Base-by-base conservation (phyloP, 1,284 basidiomycete species). In the Puccinia novopanici region DNA sequence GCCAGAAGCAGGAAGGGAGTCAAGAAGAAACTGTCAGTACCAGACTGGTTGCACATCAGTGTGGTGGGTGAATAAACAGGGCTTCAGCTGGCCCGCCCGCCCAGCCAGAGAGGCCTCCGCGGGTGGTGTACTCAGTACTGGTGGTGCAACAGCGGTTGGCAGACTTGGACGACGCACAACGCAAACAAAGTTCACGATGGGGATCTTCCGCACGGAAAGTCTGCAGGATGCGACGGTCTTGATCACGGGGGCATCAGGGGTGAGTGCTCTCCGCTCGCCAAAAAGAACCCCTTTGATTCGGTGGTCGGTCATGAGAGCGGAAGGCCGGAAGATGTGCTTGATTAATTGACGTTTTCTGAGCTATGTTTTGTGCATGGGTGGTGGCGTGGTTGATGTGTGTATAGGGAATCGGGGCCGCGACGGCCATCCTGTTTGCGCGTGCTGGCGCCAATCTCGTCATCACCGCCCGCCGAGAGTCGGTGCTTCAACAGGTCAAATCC, bases 141-240 rank as follows among this genome's bases (percentile, higher is more conserved):
- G n/a, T n/a, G n/a, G 34, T 34, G 34, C 34, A 34, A 34, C 34
- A 34, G 34, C 34, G 4, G 4, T 34, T 4, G 34, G 34, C 34
- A 34, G 34, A 34, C 34, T 34, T 34, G 34, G 34, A 34, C 34
- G 34, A 34, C 34, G 1, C 34, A 34, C 34, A 34, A 34, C 34
- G 34, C 34, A 34, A 34, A 34, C 34, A 4, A 48, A 48, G 10
- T 78, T 67, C 17, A 45, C 50, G 52, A 79, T 79, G 68, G 37
- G 67, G 27, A 79, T 74, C 2, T 80, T 78, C 45, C 63, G 75
- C 8, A 84, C 84, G 24, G 81, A 83, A 68, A 83, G 82, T 0
- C 76, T 95, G 54, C 86, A 92, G 73, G 91, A 91, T 85, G 94
- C 95, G 87, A 94, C 91, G 15, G 91, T 95, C 81, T 89, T 96